Evolutionary conservation across 441 rosid genomes (phyloP).

Genomic region (Macaranga tanarius): DNA sequence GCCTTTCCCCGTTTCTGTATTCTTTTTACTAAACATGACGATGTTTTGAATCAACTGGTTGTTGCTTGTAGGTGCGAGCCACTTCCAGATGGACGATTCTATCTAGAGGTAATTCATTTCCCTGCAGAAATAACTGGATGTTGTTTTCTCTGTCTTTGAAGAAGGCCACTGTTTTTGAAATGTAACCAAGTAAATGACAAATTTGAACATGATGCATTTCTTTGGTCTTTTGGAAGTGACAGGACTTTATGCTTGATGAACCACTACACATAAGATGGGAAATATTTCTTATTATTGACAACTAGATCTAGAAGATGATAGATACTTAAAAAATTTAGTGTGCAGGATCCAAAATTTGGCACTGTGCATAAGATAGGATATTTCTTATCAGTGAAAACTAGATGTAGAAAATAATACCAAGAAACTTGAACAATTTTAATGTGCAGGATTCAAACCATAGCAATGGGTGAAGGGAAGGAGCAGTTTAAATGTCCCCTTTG

Average conservation of each 20-base stretch:
- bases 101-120: constrained; percentile 63
- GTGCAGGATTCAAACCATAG: background rate
- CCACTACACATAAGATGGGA: background rate
- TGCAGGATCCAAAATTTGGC: background rate
- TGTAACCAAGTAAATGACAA: background rate
- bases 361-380: background rate
- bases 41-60: constrained; percentile 10
- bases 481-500: background rate
- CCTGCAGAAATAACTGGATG: background rate
- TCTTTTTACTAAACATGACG: constrained; percentile 1
- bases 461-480: background rate
- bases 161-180: background rate
- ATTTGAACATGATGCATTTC: background rate
- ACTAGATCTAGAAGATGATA: background rate
- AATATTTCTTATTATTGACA: constrained; percentile 1
- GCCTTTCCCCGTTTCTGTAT: constrained; percentile 1
- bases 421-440: background rate
- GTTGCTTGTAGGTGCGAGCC: constrained; percentile 75
- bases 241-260: background rate
- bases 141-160: background rate
- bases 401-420: background rate
- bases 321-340: background rate
- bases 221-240: background rate
- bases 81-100: constrained; percentile 92
- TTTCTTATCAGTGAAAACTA: background rate